A percentile compares a stretch with the other conserved stretches of the same genome.
These are phyloP conservation scores for Diaporthe nobilis DNA, from an alignment of 2,329 filamentous ascomycete species.

Conservation along the genomic window DNA sequence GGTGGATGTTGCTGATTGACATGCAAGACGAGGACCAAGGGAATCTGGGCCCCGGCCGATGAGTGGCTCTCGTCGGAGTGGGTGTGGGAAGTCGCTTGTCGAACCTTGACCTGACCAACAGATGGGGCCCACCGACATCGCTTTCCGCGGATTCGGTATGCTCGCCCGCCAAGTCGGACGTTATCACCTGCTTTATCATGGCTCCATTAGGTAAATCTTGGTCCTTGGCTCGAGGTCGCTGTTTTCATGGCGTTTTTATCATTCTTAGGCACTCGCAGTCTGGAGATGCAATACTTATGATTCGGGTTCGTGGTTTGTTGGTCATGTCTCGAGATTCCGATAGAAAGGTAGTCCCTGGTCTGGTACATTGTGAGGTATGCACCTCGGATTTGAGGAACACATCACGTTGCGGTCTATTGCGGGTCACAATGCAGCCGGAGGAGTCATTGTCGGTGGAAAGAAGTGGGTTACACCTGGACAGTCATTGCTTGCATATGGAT, in stretches of 20 bases:
- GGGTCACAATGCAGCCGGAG: background rate
- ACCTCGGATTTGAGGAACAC: background rate
- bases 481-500: conserved; percentile 22
- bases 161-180: conserved; percentile 22
- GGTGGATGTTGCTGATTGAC: background rate
- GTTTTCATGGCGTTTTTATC: background rate
- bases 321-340: background rate
- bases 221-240: background rate
- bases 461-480: background rate
- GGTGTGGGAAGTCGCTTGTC: background rate
- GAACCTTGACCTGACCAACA: background rate
- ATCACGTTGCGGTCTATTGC: too few species aligned
- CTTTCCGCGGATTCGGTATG: background rate
- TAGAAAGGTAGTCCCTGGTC: background rate
- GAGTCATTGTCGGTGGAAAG: background rate
- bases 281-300: background rate
- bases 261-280: too few species aligned
- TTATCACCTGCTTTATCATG: conserved; percentile 12
- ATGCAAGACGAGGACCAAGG: background rate
- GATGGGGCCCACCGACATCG: conserved; percentile 13
- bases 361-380: background rate
- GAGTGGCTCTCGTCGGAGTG: background rate
- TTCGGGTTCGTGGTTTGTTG: background rate
- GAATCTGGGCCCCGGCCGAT: background rate
- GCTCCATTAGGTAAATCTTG: background rate